Evolutionary conservation across 2,329 filamentous ascomycete species (phyloP), one percentile per base, ranked within the genome.

Genomic region (Trichoderma gracile): DNA sequence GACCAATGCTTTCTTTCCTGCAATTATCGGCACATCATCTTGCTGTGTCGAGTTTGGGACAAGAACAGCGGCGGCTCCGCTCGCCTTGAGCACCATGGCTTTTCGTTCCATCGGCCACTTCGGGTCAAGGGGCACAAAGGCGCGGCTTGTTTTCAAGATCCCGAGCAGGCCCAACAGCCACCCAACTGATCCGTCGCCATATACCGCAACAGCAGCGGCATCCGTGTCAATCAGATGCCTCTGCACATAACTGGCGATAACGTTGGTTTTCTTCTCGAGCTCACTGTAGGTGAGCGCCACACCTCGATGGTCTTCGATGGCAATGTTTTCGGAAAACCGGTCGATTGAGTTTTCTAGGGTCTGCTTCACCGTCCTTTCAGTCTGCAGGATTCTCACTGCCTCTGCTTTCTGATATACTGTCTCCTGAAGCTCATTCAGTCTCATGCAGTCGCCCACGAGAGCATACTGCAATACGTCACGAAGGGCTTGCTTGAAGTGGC

Each of bases 81-180:
- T 61, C 8, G 19, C 45, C 21, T 61, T 56, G 38, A 49, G 46
- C 3, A 65, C 56, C 14, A 30, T 38, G 2, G 21, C 17, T 14
- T 59, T 52, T n/a, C 56, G 25, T 14, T 65, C 56, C 40, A 55
- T 55, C 2, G 63, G 49, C 63, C 63, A 65, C 21, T 65, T 65
- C 4, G 63, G 63, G 19, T 65, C 63, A 15, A 65, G 42, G 5
- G 63, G 63, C 10, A 61, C 63, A 53, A 61, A 65, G 23, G 53
- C 40, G 3, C 56, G 56, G 38, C 42, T 25, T 9, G 63, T 53
- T 30, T 65, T 65, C 17, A 65, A 27, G 19, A 61, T 60, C 3
- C 56, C 63, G 5, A 65, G 9, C 7, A 65, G 17, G 19, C 40
- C 63, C 14, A 65, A n/a, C 19, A 65, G 58, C 63, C 63, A 65